A percentile compares a stretch with the other conserved stretches of the same genome.
Conservation (phyloP, 176 grass and related monocot species). For the Leersia perrieri region DNA sequence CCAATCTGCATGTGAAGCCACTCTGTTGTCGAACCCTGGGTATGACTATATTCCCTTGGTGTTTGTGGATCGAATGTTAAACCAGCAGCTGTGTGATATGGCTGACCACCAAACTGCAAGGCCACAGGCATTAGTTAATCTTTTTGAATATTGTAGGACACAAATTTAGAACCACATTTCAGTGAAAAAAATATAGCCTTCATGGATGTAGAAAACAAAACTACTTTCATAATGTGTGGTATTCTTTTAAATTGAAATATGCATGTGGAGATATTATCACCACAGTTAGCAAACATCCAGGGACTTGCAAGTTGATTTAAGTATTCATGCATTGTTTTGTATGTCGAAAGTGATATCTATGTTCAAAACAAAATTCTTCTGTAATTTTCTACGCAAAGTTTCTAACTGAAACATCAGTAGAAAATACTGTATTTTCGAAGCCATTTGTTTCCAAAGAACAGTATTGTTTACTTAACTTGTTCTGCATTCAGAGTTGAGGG, state of each 20-base stretch:
- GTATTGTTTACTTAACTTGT: background rate
- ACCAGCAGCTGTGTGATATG: slow-evolving; percentile 40
- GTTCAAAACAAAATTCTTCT: background rate
- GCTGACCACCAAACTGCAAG: slow-evolving; percentile 45
- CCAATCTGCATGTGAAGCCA: slow-evolving; percentile 86
- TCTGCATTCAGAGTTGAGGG: background rate
- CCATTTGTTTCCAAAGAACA: background rate
- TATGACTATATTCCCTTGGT: slow-evolving; percentile 54
- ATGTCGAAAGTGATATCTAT: background rate
- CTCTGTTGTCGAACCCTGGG: slow-evolving; percentile 40
- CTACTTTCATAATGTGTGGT: too few species aligned
- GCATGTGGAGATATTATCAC: background rate
- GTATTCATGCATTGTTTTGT: background rate
- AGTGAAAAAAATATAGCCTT: too few species aligned
- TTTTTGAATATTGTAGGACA: background rate
- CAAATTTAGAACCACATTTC: background rate
- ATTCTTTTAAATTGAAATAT: background rate
- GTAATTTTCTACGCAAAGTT: background rate
- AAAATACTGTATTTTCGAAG: background rate
- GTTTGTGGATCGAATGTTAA: slow-evolving; percentile 54
- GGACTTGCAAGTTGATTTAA: background rate
- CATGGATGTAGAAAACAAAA: too few species aligned
- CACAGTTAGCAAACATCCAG: background rate
- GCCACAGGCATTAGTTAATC: slow-evolving; percentile 9
- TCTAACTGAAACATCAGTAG: background rate